These are phyloP conservation scores for Pseudogymnoascus sp. DNA, from an alignment of 2,329 filamentous ascomycete species.

Conservation along the genomic window DNA sequence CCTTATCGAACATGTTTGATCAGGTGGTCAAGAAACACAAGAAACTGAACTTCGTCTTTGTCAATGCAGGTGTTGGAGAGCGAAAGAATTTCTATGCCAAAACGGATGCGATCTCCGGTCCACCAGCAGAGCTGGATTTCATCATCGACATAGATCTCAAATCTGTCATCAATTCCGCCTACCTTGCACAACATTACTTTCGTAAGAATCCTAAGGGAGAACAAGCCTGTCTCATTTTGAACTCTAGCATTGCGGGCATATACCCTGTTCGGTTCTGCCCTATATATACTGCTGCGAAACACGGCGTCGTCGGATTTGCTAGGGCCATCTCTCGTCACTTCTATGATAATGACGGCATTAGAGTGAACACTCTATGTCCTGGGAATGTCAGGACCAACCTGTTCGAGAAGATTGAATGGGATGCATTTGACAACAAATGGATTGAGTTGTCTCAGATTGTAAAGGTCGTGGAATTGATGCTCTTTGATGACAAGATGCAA, in stretches of 20 bases:
- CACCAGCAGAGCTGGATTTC: background rate
- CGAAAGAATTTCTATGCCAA: conserved; percentile 13
- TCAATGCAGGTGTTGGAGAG: conserved; percentile 13
- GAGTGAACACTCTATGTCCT: conserved; percentile 12
- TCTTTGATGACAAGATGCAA: conserved; percentile 2
- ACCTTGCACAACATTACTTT: conserved; percentile 1
- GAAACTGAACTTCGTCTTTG: conserved; percentile 13
- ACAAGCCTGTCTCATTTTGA: conserved; percentile 7
- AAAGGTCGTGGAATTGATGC: conserved; percentile 8
- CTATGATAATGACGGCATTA: conserved; percentile 11
- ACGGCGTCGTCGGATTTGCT: conserved; percentile 12
- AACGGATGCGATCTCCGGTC: background rate
- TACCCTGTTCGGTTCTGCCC: conserved; percentile 14
- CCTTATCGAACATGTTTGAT: conserved; percentile 7
- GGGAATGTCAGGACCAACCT: conserved; percentile 13
- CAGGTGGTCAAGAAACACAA: background rate
- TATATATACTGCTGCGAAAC: conserved; percentile 14
- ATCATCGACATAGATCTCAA: background rate
- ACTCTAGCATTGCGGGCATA: conserved; percentile 11
- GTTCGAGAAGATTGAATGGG: conserved; percentile 12
- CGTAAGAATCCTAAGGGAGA: background rate
- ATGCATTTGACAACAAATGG: conserved; percentile 6
- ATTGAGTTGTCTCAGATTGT: conserved; percentile 10
- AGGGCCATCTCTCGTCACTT: conserved; percentile 11
- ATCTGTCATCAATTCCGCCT: background rate